Evolutionary conservation across 1,284 basidiomycete species (phyloP).

Genomic region (Leccinum angustisporum): DNA sequence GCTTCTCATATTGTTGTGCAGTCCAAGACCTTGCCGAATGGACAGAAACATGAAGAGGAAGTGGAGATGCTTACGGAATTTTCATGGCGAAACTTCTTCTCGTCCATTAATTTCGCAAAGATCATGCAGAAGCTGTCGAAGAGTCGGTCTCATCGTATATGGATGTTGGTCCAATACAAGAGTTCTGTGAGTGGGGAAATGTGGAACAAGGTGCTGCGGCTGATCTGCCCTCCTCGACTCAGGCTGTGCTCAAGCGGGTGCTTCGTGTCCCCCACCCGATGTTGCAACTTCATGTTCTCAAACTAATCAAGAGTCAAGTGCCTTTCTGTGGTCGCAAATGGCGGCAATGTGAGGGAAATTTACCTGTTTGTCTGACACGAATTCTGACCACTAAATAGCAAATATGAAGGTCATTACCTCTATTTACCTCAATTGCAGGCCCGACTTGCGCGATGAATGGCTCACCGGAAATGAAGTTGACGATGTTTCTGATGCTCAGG

Average conservation of each 20-base stretch:
- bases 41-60: constrained; percentile 77
- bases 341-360: constrained; percentile 77
- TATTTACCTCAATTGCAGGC: constrained; percentile 96
- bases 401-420: constrained; percentile 99
- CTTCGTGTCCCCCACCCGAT: constrained; percentile 92
- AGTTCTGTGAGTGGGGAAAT: constrained; percentile 69
- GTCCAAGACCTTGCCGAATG: constrained; percentile 60
- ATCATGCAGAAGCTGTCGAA: constrained; percentile 99
- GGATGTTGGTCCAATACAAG: constrained; percentile 98
- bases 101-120: constrained; percentile 97
- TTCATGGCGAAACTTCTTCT: constrained; percentile 98
- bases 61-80: constrained; percentile 91
- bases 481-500: constrained; percentile 82
- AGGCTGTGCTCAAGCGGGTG: constrained; percentile 95
- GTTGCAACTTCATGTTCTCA: constrained; percentile 94
- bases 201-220: not conserved
- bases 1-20: constrained; percentile 57
- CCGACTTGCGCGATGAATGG: constrained; percentile 98
- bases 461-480: constrained; percentile 92
- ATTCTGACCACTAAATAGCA: constrained; percentile 47
- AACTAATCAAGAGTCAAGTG: constrained; percentile 98
- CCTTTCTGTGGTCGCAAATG: constrained; percentile 98
- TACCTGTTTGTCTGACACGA: not conserved
- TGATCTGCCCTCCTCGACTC: constrained; percentile 14
- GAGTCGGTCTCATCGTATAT: constrained; percentile 90